Evolutionary conservation across 345 rosid species (phyloP), one percentile per base, ranked within the genome.

Genomic region (Pseudoturritis turrita): DNA sequence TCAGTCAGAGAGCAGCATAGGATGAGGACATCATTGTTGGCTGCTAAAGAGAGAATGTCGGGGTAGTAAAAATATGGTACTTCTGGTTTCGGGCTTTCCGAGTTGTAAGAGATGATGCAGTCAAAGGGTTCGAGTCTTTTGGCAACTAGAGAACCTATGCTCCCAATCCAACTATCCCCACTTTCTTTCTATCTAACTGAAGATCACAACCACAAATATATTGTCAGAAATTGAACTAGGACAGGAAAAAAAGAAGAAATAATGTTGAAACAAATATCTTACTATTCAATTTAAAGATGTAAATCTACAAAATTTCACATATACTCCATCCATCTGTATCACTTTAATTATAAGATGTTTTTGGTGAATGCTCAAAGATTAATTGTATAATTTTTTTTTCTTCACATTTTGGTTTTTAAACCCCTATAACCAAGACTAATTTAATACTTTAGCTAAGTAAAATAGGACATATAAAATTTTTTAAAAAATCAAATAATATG

Each of bases 111-210:
- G 55, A 77, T 62, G 47, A 58, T 25, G n/a, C 76, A 77, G 3
- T 55, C 56, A 49, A 77, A 77, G 8, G 72, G 5, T 10, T 77
- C 72, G 0, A 65, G 76, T 71, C 80, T 77, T 71, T 71, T 77
- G 33, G 80, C 76, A 0, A 77, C 10, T 1, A 37, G 25, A 4
- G 57, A 64, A 4, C 72, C 76, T 3, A 77, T 77, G 14, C 63
- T 71, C 76, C 80, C 22, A 71, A 40, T 50, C 80, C 76, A 31
- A 63, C 23, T 18, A 70, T 77, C 33, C 80, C 80, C 33, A 29
- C 70, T 50, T 23, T 8, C 36, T 47, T 70, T 47, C 55, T 36
- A 17, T 13, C 3, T 43, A 68, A 15, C 65, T 68, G 33, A 12
- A 29, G 15, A 47, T 18, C 58, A 35, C 35, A 21, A 14, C 35